Conservation (phyloP, 2,329 filamentous ascomycete species). For the Fusarium sp. region DNA sequence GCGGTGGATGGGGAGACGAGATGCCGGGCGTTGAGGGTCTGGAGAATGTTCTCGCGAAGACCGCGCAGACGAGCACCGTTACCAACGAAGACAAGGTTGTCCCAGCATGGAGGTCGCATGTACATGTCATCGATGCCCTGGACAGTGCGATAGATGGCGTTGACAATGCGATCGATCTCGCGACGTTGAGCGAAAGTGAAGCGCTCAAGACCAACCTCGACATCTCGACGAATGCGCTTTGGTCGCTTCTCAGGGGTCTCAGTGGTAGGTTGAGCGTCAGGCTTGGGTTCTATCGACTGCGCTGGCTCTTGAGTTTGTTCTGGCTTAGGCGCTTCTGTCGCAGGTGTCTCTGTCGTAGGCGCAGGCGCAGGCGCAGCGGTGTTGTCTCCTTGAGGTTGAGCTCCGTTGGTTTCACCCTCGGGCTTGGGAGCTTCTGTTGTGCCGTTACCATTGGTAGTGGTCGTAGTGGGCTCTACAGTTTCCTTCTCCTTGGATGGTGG, state of each 20-base stretch:
- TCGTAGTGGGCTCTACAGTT: constrained; percentile 12
- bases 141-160: constrained; percentile 84
- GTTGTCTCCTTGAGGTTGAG: constrained; percentile 16
- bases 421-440: constrained; percentile 24
- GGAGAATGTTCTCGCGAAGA: constrained; percentile 88
- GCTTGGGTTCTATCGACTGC: constrained; percentile 32
- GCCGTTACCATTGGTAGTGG: constrained; percentile 32
- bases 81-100: constrained; percentile 89
- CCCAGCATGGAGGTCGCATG: constrained; percentile 89
- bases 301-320: constrained; percentile 36
- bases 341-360: neutral
- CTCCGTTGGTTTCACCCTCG: constrained; percentile 24
- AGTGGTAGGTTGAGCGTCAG: constrained; percentile 35
- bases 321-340: constrained; percentile 42
- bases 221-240: constrained; percentile 70
- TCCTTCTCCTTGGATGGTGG: constrained; percentile 47
- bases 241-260: constrained; percentile 57
- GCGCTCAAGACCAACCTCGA: constrained; percentile 81
- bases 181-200: constrained; percentile 75
- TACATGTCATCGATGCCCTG: constrained; percentile 85
- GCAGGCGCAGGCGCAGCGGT: neutral
- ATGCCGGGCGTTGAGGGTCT: constrained; percentile 82
- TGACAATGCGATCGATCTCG: constrained; percentile 85
- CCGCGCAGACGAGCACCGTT: constrained; percentile 80
- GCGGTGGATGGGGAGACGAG: constrained; percentile 91